Conservation (phyloP, 352 stramenopile species). For the Phytophthora cryptogea region DNA sequence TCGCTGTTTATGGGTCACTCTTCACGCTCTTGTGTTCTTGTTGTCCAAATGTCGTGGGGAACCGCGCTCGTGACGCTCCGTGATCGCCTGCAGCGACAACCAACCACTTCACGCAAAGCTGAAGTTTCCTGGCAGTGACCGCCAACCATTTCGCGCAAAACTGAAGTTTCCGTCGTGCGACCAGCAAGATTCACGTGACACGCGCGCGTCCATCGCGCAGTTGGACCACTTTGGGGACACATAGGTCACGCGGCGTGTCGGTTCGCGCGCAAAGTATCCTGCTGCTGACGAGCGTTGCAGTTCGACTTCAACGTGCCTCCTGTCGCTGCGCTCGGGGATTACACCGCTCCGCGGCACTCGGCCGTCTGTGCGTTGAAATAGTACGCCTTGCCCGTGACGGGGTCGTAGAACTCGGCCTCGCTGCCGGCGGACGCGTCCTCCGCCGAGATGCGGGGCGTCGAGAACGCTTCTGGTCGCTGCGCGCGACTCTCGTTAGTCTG, state of each 20-base stretch:
- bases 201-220: slow-evolving; percentile 13
- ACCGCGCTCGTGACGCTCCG: slow-evolving; percentile 11
- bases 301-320: slow-evolving; percentile 21
- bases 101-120: slow-evolving; percentile 17
- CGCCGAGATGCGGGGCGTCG: slow-evolving; percentile 43
- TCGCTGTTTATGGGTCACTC: slow-evolving; percentile 2
- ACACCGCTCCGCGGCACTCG: slow-evolving; percentile 44
- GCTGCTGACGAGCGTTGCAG: slow-evolving; percentile 7
- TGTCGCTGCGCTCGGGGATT: slow-evolving; percentile 1
- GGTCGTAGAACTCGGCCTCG: slow-evolving; percentile 47
- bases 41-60: neutral
- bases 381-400: slow-evolving; percentile 44
- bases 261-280: slow-evolving; percentile 21
- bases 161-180: slow-evolving; percentile 20
- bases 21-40: too few relatives aligned
- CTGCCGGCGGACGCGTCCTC: slow-evolving; percentile 5
- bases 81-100: neutral
- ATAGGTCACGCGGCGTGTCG: slow-evolving; percentile 11
- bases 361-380: slow-evolving; percentile 54
- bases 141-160: slow-evolving; percentile 13
- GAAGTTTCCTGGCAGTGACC: slow-evolving; percentile 6
- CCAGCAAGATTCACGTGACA: slow-evolving; percentile 26
- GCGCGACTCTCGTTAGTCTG: slow-evolving; percentile 49
- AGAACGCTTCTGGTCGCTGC: slow-evolving; percentile 45
- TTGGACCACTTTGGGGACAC: slow-evolving; percentile 7